Evolutionary conservation across 306 rosid genomes (phyloP).

Genomic region (Prunus armeniaca): DNA sequence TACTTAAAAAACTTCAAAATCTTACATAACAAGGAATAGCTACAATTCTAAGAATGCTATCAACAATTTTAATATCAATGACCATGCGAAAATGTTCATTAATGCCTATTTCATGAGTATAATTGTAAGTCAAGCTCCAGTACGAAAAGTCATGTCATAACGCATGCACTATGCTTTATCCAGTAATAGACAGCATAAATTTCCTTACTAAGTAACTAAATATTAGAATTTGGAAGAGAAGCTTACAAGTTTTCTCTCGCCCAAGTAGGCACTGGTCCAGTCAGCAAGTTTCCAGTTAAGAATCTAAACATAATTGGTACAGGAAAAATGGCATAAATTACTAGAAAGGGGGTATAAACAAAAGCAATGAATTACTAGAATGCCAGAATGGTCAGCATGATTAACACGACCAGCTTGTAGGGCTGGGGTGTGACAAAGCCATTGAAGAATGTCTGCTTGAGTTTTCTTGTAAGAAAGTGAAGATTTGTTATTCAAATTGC

Average conservation of each 20-base stretch:
- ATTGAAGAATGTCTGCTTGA: neutral
- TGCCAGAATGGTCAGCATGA: neutral
- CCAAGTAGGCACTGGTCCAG: slow-evolving; percentile 50
- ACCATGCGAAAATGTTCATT: too few species aligned
- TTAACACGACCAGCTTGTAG: neutral
- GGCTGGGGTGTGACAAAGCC: neutral
- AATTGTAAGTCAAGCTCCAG: too few species aligned
- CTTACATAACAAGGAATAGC: too few species aligned
- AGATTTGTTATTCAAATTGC: slow-evolving; percentile 12
- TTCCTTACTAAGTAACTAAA: neutral
- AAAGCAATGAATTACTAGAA: too few species aligned
- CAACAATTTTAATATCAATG: too few species aligned
- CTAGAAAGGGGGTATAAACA: too few species aligned
- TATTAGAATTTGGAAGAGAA: slow-evolving; percentile 9
- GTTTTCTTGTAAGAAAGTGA: neutral
- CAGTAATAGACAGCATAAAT: neutral
- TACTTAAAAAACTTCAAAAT: too few species aligned
- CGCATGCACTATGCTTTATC: too few species aligned
- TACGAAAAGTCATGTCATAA: too few species aligned
- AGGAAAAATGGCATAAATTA: too few species aligned
- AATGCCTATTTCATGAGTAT: too few species aligned
- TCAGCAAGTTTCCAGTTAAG: slow-evolving; percentile 56
- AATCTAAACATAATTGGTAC: slow-evolving; percentile 30
- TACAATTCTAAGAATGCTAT: too few species aligned
- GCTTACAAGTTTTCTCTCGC: slow-evolving; percentile 39